Evolutionary conservation across 805 yeast genomes (phyloP).

Genomic region (Sugiyamaella smithiae): DNA sequence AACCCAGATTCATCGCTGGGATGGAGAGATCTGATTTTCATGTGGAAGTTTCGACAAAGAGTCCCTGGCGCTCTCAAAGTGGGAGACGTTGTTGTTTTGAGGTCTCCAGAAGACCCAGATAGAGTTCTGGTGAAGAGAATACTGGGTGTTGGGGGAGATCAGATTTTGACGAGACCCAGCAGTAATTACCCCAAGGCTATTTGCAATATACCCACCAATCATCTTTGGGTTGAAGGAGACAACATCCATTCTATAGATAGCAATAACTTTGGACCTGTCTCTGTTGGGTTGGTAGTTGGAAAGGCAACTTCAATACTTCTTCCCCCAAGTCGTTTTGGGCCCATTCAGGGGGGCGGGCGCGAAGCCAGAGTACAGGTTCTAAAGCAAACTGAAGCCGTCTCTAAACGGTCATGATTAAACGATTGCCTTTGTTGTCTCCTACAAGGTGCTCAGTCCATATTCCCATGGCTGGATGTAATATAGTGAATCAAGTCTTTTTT

Average conservation of each 20-base stretch:
- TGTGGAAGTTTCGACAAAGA: slow-evolving; percentile 62
- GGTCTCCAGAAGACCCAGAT: slow-evolving; percentile 80
- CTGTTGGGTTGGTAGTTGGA: slow-evolving; percentile 77
- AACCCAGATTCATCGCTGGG: slow-evolving; percentile 56
- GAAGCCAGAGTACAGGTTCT: slow-evolving; percentile 36
- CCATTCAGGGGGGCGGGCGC: slow-evolving; percentile 51
- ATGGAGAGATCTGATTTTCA: slow-evolving; percentile 47
- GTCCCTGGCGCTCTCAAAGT: slow-evolving; percentile 45
- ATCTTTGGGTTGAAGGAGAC: slow-evolving; percentile 95
- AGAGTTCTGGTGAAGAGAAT: slow-evolving; percentile 76
- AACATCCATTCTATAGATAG: slow-evolving; percentile 75
- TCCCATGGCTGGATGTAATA: no score
- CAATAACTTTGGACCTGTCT: slow-evolving; percentile 84
- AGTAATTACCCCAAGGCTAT: slow-evolving; percentile 56
- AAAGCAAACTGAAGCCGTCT: not conserved
- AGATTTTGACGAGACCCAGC: slow-evolving; percentile 49
- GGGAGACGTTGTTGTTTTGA: slow-evolving; percentile 73
- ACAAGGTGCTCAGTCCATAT: no score
- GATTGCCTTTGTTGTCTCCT: no score
- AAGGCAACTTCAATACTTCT: slow-evolving; percentile 66
- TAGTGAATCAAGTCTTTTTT: no score
- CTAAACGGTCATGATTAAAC: not conserved
- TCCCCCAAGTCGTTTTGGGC: slow-evolving; percentile 62
- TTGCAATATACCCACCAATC: slow-evolving; percentile 69
- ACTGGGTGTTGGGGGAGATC: slow-evolving; percentile 71